Base-by-base conservation (phyloP, 2,329 filamentous ascomycete species). In the Parafenestella ontariensis region DNA sequence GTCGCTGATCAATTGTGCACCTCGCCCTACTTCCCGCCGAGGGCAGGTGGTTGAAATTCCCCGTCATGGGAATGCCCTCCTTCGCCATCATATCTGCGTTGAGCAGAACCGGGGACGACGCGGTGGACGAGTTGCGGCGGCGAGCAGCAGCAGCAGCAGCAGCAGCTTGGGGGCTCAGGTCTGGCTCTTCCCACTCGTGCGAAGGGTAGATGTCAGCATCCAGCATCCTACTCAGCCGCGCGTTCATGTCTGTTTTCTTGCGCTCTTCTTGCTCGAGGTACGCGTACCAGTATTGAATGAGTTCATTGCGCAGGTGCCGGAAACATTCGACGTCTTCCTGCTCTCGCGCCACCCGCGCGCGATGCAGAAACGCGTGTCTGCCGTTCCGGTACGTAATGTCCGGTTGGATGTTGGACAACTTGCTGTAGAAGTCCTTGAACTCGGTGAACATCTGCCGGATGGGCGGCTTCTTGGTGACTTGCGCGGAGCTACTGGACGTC, bases 301-400 rank as follows among this genome's bases (percentile, higher is more conserved):
- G 59, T 23, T 73, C 70, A 10, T 68, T 65, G 7, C 63, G 56
- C 1, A 74, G 52, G 1, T 52, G 36, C 11, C 68, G 60, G 40
- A 75, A 74, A 1, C 52, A 56, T 23, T 63, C 63, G 7, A 74
- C 58, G 40, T 75, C 61, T 52, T 71, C 68, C 11, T 68, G 59
- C 45, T 75, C 73, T 15, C 72, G 64, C 3, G 73, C 73, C 0
- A 75, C 71, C 15, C 73, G 61, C 3, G 73, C 73, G 5, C 64
- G 70, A 44, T 75, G 73, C 11, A 75, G 57, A 36, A 69, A 71
- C 5, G 54, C 63, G n/a, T 60, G 33, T 31, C 58, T 56, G 3
- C 66, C 68, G 6, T 10, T 24, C 8, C 55, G 41, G 1, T 36
- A 28, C 0, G 50, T 59, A 1, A 68, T 50, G 1, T 62, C 58